These are phyloP conservation scores for Flaveria ramosissima DNA, from an alignment of 129 eudicot genomes.

Conservation along the genomic window DNA sequence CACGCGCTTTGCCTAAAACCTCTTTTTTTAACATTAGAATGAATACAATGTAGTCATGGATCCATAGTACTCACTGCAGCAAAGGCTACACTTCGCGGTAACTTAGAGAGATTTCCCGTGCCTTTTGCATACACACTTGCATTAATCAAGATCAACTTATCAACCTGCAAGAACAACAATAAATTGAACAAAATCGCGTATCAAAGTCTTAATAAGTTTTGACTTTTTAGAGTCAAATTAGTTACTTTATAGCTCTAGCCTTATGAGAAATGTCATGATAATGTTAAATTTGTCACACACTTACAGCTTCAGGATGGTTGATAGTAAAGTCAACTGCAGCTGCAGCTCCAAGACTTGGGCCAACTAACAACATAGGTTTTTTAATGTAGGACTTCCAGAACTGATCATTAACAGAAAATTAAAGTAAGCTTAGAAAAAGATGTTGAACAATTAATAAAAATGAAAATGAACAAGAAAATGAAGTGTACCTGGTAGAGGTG, in stretches of 20 bases:
- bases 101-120: slow-evolving; percentile 65
- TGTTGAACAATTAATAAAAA: too few species aligned
- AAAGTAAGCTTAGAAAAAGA: not conserved
- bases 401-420: slow-evolving; percentile 37
- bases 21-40: not conserved
- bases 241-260: not conserved
- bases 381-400: slow-evolving; percentile 83
- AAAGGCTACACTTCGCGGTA: slow-evolving; percentile 66
- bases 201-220: not conserved
- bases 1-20: too few species aligned
- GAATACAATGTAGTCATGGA: not conserved
- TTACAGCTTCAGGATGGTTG: slow-evolving; percentile 87
- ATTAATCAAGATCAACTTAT: slow-evolving; percentile 78
- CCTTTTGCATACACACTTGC: slow-evolving; percentile 98
- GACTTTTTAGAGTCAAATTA: slow-evolving; percentile 22
- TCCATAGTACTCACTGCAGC: slow-evolving; percentile 62
- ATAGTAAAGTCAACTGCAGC: slow-evolving; percentile 83
- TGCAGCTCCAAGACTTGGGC: slow-evolving; percentile 97
- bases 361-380: slow-evolving; percentile 84
- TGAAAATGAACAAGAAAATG: not conserved
- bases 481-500: slow-evolving; percentile 77
- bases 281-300: slow-evolving; percentile 21
- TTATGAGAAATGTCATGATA: too few species aligned
- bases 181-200: slow-evolving; percentile 1
- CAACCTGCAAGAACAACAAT: slow-evolving; percentile 54